These are phyloP conservation scores for Protea cynaroides DNA, from an alignment of 164 flowering plant genomes.

Conservation along the genomic window DNA sequence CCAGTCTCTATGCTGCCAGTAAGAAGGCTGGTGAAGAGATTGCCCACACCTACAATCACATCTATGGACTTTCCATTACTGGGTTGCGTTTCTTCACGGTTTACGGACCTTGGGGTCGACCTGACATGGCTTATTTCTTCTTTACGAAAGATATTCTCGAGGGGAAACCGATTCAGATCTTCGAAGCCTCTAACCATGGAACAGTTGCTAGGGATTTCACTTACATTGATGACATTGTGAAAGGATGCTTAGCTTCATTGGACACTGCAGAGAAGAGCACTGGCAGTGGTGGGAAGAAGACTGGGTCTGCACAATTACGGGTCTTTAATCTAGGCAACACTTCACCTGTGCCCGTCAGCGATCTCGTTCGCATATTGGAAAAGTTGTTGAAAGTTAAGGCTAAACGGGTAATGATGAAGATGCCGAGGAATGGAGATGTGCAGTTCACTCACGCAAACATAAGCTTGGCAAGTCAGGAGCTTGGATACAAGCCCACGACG, in stretches of 20 bases:
- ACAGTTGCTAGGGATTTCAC: slow-evolving; percentile 93
- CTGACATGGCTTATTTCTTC: slow-evolving; percentile 95
- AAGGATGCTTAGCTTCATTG: slow-evolving; percentile 58
- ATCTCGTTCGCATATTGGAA: slow-evolving; percentile 82
- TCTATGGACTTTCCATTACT: slow-evolving; percentile 81
- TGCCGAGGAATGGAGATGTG: slow-evolving; percentile 96
- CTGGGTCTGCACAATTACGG: slow-evolving; percentile 71
- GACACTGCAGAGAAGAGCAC: slow-evolving; percentile 79
- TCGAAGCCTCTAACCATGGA: slow-evolving; percentile 71
- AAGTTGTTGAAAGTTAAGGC: slow-evolving; percentile 81
- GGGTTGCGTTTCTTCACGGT: slow-evolving; percentile 90
- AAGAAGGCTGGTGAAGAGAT: slow-evolving; percentile 94
- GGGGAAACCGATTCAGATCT: slow-evolving; percentile 65
- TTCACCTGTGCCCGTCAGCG: slow-evolving; percentile 68
- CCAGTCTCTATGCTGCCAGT: slow-evolving; percentile 91
- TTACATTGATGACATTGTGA: slow-evolving; percentile 74
- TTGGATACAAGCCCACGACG: slow-evolving; percentile 81
- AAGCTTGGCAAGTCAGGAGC: slow-evolving; percentile 69
- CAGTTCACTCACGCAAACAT: slow-evolving; percentile 88
- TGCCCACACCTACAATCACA: slow-evolving; percentile 83
- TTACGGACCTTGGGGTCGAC: slow-evolving; percentile 95
- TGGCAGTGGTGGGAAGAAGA: slow-evolving; percentile 94
- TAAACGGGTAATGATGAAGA: slow-evolving; percentile 52
- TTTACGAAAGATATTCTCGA: slow-evolving; percentile 78
- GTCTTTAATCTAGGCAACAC: slow-evolving; percentile 81